Conservation (phyloP, 116 monocot species). For the Zostera marina region DNA sequence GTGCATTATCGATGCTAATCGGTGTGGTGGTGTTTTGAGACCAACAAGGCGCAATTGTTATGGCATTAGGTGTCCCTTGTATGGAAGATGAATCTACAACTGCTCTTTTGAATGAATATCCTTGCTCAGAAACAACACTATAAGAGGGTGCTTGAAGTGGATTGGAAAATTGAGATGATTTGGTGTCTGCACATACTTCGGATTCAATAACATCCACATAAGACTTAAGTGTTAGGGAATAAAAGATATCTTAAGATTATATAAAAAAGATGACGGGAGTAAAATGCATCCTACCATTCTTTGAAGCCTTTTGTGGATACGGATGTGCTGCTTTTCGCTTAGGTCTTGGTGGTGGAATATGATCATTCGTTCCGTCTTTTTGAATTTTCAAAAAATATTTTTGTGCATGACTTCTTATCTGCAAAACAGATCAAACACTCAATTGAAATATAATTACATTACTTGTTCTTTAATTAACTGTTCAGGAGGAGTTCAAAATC, state of each 20-base stretch:
- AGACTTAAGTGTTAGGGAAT: too few species aligned
- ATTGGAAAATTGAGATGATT: conserved; percentile 21
- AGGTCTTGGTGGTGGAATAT: conserved; percentile 76
- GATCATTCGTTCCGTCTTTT: conserved; percentile 68
- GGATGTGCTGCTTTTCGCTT: conserved; percentile 82
- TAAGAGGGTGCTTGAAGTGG: conserved; percentile 46
- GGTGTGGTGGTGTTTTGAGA: conserved; percentile 30
- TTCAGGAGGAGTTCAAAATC: too few species aligned
- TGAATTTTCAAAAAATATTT: conserved; percentile 84
- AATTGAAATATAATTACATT: too few species aligned
- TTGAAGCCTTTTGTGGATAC: conserved; percentile 71
- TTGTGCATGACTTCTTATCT: conserved; percentile 92
- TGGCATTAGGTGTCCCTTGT: conserved; percentile 23
- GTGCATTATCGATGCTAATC: too few species aligned
- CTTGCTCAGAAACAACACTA: conserved; percentile 43
- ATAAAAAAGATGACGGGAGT: background rate
- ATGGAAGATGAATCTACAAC: conserved; percentile 20
- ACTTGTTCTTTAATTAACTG: too few species aligned
- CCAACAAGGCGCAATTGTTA: conserved; percentile 38
- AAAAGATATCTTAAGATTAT: background rate
- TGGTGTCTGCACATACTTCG: conserved; percentile 19
- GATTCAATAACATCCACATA: background rate
- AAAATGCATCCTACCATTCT: conserved; percentile 26
- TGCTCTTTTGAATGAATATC: conserved; percentile 11
- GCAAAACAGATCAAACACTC: background rate